A percentile compares a stretch with the other conserved stretches of the same genome.
Conservation (phyloP, 768 basidiomycete species). For the Guyanaporus albipodus region DNA sequence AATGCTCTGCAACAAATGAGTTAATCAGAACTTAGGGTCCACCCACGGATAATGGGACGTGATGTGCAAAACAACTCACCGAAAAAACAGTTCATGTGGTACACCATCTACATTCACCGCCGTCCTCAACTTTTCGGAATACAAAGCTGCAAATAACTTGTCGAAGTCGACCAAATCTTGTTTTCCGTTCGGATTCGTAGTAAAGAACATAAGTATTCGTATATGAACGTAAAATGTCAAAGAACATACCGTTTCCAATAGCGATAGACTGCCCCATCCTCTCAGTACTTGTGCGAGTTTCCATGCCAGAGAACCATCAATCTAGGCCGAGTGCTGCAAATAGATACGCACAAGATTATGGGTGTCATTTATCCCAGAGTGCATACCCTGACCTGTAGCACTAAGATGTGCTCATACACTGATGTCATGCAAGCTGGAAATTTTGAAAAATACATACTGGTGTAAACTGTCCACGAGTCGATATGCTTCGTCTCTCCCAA, state of each 20-base stretch:
- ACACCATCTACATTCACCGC: neutral
- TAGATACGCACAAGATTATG: neutral
- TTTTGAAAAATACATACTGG: neutral
- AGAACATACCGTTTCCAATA: neutral
- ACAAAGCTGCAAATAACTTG: neutral
- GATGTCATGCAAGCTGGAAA: neutral
- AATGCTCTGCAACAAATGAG: neutral
- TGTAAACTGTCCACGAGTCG: neutral
- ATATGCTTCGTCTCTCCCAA: neutral
- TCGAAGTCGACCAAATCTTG: neutral
- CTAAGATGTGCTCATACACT: too few species aligned
- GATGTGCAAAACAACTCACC: neutral
- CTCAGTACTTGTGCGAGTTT: neutral
- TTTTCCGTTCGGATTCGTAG: conserved; percentile 1
- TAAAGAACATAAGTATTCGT: neutral
- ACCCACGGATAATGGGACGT: neutral
- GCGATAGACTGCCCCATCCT: neutral
- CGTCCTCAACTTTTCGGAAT: neutral
- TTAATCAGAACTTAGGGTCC: neutral
- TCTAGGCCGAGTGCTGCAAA: neutral
- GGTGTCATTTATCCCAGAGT: neutral
- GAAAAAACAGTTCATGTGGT: neutral
- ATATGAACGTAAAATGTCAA: neutral
- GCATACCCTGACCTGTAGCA: conserved; percentile 2
- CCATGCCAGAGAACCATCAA: neutral